A percentile compares a stretch with the other conserved stretches of the same genome.
These are phyloP conservation scores for Immersiella caudata DNA, from an alignment of 495 filamentous ascomycete genomes.

Conservation along the genomic window DNA sequence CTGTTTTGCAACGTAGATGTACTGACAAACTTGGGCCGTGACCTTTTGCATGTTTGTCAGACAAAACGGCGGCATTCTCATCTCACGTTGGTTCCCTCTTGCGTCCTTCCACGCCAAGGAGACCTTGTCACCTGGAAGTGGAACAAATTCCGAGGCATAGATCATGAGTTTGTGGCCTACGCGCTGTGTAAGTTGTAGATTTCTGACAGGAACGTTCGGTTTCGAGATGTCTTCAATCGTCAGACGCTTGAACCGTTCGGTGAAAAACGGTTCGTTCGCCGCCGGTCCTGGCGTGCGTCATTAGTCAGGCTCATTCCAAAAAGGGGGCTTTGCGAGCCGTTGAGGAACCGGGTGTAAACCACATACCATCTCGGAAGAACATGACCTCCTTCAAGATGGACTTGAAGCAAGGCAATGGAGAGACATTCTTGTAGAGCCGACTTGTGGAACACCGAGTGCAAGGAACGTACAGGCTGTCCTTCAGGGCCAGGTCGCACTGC, in stretches of 20 bases:
- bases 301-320: not conserved
- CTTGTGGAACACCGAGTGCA: conserved; percentile 29
- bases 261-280: conserved; percentile 36
- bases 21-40: conserved; percentile 24
- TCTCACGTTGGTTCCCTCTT: conserved; percentile 16
- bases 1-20: conserved; percentile 29
- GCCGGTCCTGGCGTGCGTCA: conserved; percentile 29
- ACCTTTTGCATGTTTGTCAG: conserved; percentile 33
- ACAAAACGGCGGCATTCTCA: conserved; percentile 33
- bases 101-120: conserved; percentile 32
- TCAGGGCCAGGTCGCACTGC: conserved; percentile 34
- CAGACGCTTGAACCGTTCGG: conserved; percentile 16
- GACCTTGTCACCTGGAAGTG: conserved; percentile 28
- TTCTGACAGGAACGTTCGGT: conserved; percentile 25
- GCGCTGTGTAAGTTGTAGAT: conserved; percentile 31
- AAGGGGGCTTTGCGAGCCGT: too few species aligned
- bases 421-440: conserved; percentile 29
- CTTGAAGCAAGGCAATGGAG: conserved; percentile 33
- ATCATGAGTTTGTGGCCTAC: conserved; percentile 33
- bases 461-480: conserved; percentile 22
- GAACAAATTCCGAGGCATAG: conserved; percentile 35
- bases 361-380: conserved; percentile 34
- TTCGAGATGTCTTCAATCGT: conserved; percentile 30
- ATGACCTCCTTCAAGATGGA: conserved; percentile 28
- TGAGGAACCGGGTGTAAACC: too few species aligned